Evolutionary conservation across 2,329 filamentous ascomycete species (phyloP).

Genomic region (Arthroderma sp.): DNA sequence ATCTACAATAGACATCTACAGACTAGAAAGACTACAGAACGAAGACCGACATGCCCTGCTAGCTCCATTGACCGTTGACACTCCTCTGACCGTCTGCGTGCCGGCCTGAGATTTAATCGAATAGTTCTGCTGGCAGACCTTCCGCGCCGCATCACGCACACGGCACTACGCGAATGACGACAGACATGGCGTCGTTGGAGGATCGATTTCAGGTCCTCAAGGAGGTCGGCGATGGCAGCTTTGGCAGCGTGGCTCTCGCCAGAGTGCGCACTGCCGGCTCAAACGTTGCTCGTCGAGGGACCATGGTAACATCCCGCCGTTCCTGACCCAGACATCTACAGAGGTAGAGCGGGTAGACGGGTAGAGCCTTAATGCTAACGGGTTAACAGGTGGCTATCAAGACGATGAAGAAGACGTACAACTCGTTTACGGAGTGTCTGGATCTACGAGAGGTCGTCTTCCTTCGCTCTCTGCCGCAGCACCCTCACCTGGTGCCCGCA

Average conservation of each 20-base stretch:
- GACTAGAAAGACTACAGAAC: background rate
- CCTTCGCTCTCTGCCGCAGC: conserved; percentile 71
- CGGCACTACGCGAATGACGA: conserved; percentile 23
- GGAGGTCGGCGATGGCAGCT: conserved; percentile 97
- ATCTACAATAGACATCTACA: background rate
- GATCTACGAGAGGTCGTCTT: conserved; percentile 97
- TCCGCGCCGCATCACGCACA: conserved; percentile 28
- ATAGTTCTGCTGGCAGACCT: conserved; percentile 12
- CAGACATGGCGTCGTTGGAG: conserved; percentile 50
- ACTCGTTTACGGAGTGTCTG: conserved; percentile 77
- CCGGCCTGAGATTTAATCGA: background rate
- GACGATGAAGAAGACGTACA: conserved; percentile 99
- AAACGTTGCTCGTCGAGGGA: conserved; percentile 76
- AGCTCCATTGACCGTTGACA: conserved; percentile 2
- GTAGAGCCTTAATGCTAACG: background rate
- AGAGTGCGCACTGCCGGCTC: conserved; percentile 83
- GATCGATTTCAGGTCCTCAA: conserved; percentile 95
- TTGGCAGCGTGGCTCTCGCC: conserved; percentile 87
- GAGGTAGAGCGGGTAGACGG: background rate
- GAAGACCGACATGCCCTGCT: background rate
- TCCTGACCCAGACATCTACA: background rate
- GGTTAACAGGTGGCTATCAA: conserved; percentile 78
- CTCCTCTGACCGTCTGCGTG: background rate
- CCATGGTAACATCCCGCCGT: conserved; percentile 52
- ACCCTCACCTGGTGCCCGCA: conserved; percentile 89